These are phyloP conservation scores for Coemansia sp. DNA, from an alignment of 192 early-diverging fungal species.

Conservation along the genomic window DNA sequence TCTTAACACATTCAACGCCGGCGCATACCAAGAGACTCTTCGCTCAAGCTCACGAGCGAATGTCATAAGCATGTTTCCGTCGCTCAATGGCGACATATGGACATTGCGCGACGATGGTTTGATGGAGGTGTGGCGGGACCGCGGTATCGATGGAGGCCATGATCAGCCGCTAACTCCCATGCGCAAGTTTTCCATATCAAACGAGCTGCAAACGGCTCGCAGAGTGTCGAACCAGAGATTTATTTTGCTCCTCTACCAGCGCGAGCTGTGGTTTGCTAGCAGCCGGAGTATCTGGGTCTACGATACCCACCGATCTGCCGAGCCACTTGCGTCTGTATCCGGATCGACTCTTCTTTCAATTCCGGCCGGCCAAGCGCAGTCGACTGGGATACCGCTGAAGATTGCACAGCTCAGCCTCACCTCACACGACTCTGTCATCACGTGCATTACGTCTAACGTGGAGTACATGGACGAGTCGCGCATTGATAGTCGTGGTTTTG, in stretches of 20 bases:
- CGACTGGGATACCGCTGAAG: constrained; percentile 9
- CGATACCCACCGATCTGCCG: constrained; percentile 28
- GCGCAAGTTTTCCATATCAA: constrained; percentile 36
- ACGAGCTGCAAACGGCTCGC: constrained; percentile 35
- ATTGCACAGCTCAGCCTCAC: constrained; percentile 32
- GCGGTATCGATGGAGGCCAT: constrained; percentile 11
- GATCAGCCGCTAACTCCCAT: constrained; percentile 29
- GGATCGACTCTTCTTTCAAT: constrained; percentile 21
- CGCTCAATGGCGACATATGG: constrained; percentile 42
- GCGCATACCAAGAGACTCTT: constrained; percentile 27
- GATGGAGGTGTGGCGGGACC: constrained; percentile 43
- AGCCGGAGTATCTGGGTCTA: constrained; percentile 39
- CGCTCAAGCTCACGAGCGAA: constrained; percentile 11
- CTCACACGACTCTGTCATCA: constrained; percentile 34
- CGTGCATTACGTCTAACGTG: constrained; percentile 44
- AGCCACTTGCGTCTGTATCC: constrained; percentile 18
- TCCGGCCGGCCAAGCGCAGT: constrained; percentile 15
- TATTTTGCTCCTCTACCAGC: constrained; percentile 24
- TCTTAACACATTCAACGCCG: constrained; percentile 24
- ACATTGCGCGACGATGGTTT: constrained; percentile 47
- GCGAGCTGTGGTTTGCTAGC: constrained; percentile 52
- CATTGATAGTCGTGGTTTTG: constrained; percentile 29
- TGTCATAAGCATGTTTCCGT: constrained; percentile 29
- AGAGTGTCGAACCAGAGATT: constrained; percentile 16
- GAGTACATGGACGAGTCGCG: constrained; percentile 22